Base-by-base conservation (phyloP, 345 rosid genomes). In the Salix caprea region DNA sequence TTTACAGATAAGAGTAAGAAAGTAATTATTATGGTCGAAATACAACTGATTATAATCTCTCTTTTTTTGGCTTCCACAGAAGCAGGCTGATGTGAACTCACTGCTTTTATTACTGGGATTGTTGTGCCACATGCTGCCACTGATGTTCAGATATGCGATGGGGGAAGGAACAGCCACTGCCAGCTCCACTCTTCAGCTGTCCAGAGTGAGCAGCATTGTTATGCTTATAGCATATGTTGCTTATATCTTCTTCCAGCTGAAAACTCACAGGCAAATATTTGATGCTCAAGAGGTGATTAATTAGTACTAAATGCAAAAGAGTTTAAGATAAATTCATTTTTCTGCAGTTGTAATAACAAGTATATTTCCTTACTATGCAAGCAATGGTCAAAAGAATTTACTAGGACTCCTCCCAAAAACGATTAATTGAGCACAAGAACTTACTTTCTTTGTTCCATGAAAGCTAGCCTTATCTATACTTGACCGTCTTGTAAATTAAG, bases 1-100 rank as follows among this genome's bases (percentile, higher is more conserved):
- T 34, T 28, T 30, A 48, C 40, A 30, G 9, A 23, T 52, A 34
- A 34, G 4, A 18, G 42, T 30, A 30, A 11, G n/a, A 40, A 40
- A 11, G n/a, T 9, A 6, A 24, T 5, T 4, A 23, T 13, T 30
- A n/a, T 21, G 61, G 12, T 54, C 61, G n/a, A 21, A 9, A 54
- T 54, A 26, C 24, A 18, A 40, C 62, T 21, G 24, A 40, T 9
- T 40, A 23, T 9, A 30, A 58, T 19, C 2, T 44, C 6, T 73
- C n/a, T 61, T 58, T 34, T 6, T 19, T 39, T 24, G 44, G 65
- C 7, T 60, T 73, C 24, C 81, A 80, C 97, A 94, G 99, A 91
- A 85, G 82, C 97, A 92, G 40, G 93, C 97, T 60, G 93, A 89
- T 64, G 94, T 92, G 85, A 92, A 94, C 84, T 86, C 95, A 21